phyloP scores from a whole-genome alignment of 352 stramenopile genomes.

The Pythium folliculosum region DNA sequence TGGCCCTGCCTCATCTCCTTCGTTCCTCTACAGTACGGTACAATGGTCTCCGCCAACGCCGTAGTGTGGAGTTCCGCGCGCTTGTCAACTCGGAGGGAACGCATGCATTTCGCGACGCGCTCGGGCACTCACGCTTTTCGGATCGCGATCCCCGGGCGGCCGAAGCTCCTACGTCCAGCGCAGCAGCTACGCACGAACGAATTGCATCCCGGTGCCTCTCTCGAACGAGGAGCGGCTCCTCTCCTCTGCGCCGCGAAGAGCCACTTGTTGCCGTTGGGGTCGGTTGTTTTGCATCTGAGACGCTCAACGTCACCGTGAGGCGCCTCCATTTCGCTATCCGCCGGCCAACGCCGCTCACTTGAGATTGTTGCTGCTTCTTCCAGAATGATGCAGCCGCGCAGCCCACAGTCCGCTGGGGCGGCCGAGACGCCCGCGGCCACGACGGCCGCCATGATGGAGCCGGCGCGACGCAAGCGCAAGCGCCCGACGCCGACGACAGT shows the following conservation, averaged over 20 bases:
- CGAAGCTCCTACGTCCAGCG: too few relatives aligned
- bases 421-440: background rate
- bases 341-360: background rate
- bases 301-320: slow-evolving; percentile 2
- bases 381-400: slow-evolving; percentile 20
- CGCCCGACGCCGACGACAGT: background rate
- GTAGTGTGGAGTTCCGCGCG: too few relatives aligned
- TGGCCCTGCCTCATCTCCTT: too few relatives aligned
- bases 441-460: slow-evolving; percentile 2
- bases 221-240: too few relatives aligned
- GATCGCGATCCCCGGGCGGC: slow-evolving; percentile 8
- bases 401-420: background rate
- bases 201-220: too few relatives aligned
- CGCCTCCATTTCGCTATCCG: background rate
- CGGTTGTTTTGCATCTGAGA: slow-evolving; percentile 14
- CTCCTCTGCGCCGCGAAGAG: background rate
- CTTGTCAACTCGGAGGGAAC: slow-evolving; percentile 1
- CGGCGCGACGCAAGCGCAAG: slow-evolving; percentile 20
- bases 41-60: too few relatives aligned
- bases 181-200: too few relatives aligned
- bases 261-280: background rate
- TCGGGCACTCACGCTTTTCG: slow-evolving; percentile 13
- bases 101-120: slow-evolving; percentile 14
- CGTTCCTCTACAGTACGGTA: too few relatives aligned
- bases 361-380: background rate